Conservation (phyloP, 257 asterid genomes). For the Forsythia viridissima region DNA sequence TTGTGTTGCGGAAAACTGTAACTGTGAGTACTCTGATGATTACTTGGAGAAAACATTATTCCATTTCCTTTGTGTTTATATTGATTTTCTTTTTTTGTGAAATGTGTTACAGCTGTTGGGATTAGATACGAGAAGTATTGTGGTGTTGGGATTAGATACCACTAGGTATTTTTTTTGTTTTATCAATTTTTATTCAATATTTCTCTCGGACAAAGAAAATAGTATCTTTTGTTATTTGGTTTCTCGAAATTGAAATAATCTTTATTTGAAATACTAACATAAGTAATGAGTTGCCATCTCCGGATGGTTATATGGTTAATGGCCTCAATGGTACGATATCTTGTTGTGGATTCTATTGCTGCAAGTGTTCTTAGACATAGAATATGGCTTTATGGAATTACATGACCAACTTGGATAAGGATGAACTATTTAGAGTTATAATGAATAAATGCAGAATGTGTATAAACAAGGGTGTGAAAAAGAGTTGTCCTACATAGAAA, state of each 20-base stretch:
- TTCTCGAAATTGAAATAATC: not conserved
- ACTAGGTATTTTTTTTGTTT: not conserved
- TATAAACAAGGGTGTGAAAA: not conserved
- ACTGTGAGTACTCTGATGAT: conserved; percentile 33
- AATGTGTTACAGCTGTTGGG: conserved; percentile 56
- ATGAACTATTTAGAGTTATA: not conserved
- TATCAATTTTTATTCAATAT: not conserved
- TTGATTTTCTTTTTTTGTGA: not conserved
- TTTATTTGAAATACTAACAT: not conserved
- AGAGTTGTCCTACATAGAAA: not conserved
- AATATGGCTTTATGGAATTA: not conserved
- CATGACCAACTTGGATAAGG: not conserved
- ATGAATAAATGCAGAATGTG: not conserved
- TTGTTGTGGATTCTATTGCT: not conserved
- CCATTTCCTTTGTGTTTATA: not conserved
- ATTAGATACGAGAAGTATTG: conserved; percentile 92
- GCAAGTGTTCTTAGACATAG: not conserved
- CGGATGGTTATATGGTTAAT: not conserved
- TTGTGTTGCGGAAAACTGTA: conserved; percentile 75
- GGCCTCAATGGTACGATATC: not conserved
- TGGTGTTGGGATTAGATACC: conserved; percentile 75
- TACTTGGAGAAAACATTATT: not conserved
- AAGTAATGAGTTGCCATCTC: not conserved
- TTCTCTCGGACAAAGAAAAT: not conserved
- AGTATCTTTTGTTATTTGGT: not conserved